Base-by-base conservation (phyloP, 805 yeast species). In the Candida germanica region DNA sequence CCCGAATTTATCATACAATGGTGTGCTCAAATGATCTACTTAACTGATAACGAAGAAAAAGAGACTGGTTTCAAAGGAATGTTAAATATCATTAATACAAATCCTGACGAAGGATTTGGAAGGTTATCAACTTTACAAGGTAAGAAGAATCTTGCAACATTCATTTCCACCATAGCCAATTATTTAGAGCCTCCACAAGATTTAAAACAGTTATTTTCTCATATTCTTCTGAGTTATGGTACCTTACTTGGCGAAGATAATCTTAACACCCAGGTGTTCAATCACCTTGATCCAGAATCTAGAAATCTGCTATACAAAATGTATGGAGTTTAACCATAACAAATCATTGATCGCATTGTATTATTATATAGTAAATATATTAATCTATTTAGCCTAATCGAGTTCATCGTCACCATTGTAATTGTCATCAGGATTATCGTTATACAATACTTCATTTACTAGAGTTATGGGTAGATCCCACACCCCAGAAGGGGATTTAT, bases 51-150 rank as follows among this genome's bases (percentile, higher is more conserved):
- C 39, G 84, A 80, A 35, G 98, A 93, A 58, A 93, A 93, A 61
- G 95, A 86, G 44, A 73, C 88, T 8, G 83, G 95, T 2, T 87
- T 84, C 54, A 71, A 72, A 48, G 98, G 98, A 3, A 83, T 93
- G 79, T 72, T 88, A 53, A 75, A 74, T 38, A 73, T 80, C 20
- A 66, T 91, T 12, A 69, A 71, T 24, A 55, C 61, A n/a, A 80
- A 83, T 50, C 95, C 95, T 2, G 69, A 73, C 22, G 55, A 52
- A 20, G 83, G 80, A 0, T 61, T 86, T 30, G 71, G 76, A 0
- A 70, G 68, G 2, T 55, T 66, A 31, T 56, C 62, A 21, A 75
- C 66, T 42, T 59, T 58, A 12, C 67, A 66, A 35, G 76, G 75
- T 7, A 64, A 62, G 43, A 58, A 61, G 47, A 66, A 72, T 30